Percentiles rank a stretch among this genome's conserved stretches.
These are phyloP conservation scores for Heliamphora exappendiculata DNA, from an alignment of 148 eudicot species.

Conservation along the genomic window DNA sequence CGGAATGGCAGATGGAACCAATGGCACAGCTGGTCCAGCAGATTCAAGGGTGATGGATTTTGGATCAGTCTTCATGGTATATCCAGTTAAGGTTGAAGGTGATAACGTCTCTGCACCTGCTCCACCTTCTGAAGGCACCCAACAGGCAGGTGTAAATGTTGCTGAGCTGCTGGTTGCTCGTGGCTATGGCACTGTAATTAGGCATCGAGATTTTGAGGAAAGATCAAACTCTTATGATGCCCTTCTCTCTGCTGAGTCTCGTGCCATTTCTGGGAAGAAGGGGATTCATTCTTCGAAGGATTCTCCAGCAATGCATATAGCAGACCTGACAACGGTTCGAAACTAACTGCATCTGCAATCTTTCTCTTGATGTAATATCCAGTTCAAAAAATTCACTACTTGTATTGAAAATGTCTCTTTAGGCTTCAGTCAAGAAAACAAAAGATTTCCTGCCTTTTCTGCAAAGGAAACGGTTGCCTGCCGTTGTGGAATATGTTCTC, in stretches of 20 bases:
- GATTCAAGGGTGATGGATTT: constrained; percentile 76
- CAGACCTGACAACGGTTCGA: constrained; percentile 73
- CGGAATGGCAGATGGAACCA: constrained; percentile 36
- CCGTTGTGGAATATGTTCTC: constrained; percentile 83
- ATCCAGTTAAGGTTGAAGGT: constrained; percentile 57
- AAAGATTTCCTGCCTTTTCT: constrained; percentile 78
- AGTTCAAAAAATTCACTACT: background rate
- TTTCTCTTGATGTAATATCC: background rate
- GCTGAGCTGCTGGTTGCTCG: constrained; percentile 81
- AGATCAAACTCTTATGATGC: constrained; percentile 78
- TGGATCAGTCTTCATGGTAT: constrained; percentile 69
- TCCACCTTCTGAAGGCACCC: constrained; percentile 38
- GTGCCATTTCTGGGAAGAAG: constrained; percentile 60
- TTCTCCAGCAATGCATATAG: constrained; percentile 53
- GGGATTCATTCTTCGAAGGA: constrained; percentile 73
- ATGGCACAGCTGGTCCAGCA: constrained; percentile 31
- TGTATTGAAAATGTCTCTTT: constrained; percentile 8
- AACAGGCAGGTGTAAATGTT: constrained; percentile 53
- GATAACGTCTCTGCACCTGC: constrained; percentile 37
- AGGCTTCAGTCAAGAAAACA: constrained; percentile 72
- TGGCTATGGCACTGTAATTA: constrained; percentile 63
- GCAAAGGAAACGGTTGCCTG: constrained; percentile 68
- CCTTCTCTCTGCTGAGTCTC: constrained; percentile 78
- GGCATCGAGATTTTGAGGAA: constrained; percentile 81
- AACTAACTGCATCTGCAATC: background rate